phyloP scores from a whole-genome alignment of 2,329 filamentous ascomycete species.

The Scedosporium aurantiacum region DNA sequence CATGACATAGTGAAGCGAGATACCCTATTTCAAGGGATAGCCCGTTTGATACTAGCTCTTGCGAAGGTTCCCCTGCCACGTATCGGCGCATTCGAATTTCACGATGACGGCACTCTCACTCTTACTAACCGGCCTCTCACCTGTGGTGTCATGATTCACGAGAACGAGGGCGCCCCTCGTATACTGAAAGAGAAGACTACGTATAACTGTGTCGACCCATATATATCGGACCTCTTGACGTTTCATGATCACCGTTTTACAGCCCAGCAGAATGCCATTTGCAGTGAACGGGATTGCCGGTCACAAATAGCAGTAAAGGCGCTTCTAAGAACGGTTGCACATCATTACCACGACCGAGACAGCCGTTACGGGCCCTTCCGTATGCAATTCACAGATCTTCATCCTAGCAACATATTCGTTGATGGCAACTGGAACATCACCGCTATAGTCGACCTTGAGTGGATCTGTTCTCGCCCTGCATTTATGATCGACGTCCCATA shows the following conservation, averaged over 20 bases:
- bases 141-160: constrained; percentile 18
- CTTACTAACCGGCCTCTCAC: constrained; percentile 21
- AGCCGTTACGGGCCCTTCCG: constrained; percentile 17
- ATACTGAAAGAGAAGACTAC: constrained; percentile 18
- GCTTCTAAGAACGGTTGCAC: constrained; percentile 15
- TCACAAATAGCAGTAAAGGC: constrained; percentile 16
- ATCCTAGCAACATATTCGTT: constrained; percentile 24
- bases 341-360: constrained; percentile 15
- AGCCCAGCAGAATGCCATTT: constrained; percentile 15
- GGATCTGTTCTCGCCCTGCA: constrained; percentile 19
- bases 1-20: constrained; percentile 12
- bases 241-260: constrained; percentile 17
- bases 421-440: constrained; percentile 24
- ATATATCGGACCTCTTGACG: constrained; percentile 15
- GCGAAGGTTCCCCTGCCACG: constrained; percentile 17
- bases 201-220: constrained; percentile 19
- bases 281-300: constrained; percentile 15
- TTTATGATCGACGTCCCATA: constrained; percentile 13
- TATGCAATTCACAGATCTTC: constrained; percentile 20
- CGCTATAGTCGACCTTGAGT: constrained; percentile 23
- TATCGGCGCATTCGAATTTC: constrained; percentile 18
- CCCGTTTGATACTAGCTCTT: constrained; percentile 19
- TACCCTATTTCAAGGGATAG: constrained; percentile 20
- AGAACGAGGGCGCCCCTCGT: constrained; percentile 21
- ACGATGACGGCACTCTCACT: constrained; percentile 18